Base-by-base conservation (phyloP, 1,139 yeast genomes). In the Yamadazyma triangularis region DNA sequence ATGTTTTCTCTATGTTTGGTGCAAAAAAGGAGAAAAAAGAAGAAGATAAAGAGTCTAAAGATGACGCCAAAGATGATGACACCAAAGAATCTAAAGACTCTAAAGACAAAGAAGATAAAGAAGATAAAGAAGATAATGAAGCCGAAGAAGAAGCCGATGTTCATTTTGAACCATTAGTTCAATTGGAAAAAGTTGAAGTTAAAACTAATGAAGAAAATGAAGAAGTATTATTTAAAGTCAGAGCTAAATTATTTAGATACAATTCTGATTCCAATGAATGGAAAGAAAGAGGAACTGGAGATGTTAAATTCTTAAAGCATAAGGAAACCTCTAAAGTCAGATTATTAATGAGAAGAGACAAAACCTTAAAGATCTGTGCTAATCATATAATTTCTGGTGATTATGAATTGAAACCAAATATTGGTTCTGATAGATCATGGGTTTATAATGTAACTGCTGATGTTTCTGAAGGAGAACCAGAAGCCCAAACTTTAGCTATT, bases 231-330 rank as follows among this genome's bases (percentile, higher is more conserved):
- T 84, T 70, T 69, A 91, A 91, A 58, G 88, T 81, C 34, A 74
- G 98, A 58, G 97, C 99, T 48, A 93, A 91, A 67, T 73, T 91
- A 56, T 91, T 91, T 73, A 82, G 88, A 64, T 91, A 82, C 70
- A 85, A 82, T 54, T 72, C 71, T 39, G 88, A 82, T 42, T 57
- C 80, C 36, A 85, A 86, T 55, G 98, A 91, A 67, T 91, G 99
- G 98, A 91, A 93, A 64, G 99, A 93, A 72, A 85, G 98, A 71
- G 98, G 98, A 48, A 88, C 96, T 27, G 99, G 98, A 51, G 98
- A 91, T 56, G 96, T 89, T 51, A 87, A 89, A 66, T 87, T 91
- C 63, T 77, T 91, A 58, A 77, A 91, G 69, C 96, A 89, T 70
- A 87, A 86, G 64, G 67, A 67, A 40, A 68, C 87, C 36, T 73